Conservation (phyloP, 805 yeast species). For the Teunomyces aglyptinius region DNA sequence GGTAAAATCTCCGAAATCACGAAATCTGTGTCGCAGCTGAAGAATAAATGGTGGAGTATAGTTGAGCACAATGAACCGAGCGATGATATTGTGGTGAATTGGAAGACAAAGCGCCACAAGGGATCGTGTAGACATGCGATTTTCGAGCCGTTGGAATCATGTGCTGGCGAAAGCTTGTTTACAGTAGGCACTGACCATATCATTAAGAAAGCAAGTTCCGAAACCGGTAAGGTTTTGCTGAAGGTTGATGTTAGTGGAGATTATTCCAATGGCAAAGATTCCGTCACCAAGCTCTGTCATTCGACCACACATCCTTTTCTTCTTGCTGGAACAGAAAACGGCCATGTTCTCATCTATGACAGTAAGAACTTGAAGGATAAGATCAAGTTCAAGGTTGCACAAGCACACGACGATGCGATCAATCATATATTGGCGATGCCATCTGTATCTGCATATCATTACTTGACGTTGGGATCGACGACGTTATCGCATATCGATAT, state of each 20-base stretch:
- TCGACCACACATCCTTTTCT: slow-evolving; percentile 49
- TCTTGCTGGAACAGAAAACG: slow-evolving; percentile 66
- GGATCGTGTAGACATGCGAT: slow-evolving; percentile 76
- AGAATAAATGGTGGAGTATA: slow-evolving; percentile 48
- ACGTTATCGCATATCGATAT: slow-evolving; percentile 76
- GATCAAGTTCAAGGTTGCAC: slow-evolving; percentile 45
- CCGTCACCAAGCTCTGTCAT: slow-evolving; percentile 43
- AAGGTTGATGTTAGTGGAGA: slow-evolving; percentile 39
- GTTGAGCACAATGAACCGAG: slow-evolving; percentile 25
- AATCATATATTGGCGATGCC: slow-evolving; percentile 71
- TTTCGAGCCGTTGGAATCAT: slow-evolving; percentile 52
- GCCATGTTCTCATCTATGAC: slow-evolving; percentile 63
- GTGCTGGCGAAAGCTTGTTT: slow-evolving; percentile 52
- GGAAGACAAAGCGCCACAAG: slow-evolving; percentile 92
- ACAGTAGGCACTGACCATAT: slow-evolving; percentile 80
- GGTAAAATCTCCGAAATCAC: slow-evolving; percentile 21
- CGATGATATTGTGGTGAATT: slow-evolving; percentile 38
- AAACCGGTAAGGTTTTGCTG: slow-evolving; percentile 71
- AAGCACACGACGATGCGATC: slow-evolving; percentile 74
- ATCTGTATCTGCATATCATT: slow-evolving; percentile 73
- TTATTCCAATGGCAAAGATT: slow-evolving; percentile 23
- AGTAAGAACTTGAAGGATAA: slow-evolving; percentile 47
- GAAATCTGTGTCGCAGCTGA: slow-evolving; percentile 31
- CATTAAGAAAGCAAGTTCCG: slow-evolving; percentile 68
- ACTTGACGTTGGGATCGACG: slow-evolving; percentile 77